Conservation (phyloP, 768 basidiomycete species). For the Lactarius trivialis region DNA sequence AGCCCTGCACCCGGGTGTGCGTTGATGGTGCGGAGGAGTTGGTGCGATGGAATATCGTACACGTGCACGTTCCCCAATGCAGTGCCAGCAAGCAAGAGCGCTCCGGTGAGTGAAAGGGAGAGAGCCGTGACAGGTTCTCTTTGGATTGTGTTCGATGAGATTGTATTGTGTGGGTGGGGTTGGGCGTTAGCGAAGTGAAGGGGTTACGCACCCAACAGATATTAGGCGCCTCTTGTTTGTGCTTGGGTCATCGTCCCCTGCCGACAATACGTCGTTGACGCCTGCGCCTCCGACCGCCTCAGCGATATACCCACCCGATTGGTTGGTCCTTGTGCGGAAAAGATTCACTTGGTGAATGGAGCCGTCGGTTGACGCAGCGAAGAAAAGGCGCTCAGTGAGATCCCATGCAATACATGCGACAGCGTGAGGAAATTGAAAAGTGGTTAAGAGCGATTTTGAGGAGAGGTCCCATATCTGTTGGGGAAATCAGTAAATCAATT, state of each 20-base stretch:
- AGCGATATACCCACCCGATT: slow-evolving; percentile 42
- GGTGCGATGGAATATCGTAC: slow-evolving; percentile 87
- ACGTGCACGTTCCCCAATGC: slow-evolving; percentile 63
- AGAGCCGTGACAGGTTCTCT: slow-evolving; percentile 72
- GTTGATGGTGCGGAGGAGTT: slow-evolving; percentile 75
- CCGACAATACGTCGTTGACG: slow-evolving; percentile 58
- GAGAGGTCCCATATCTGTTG: slow-evolving; percentile 75
- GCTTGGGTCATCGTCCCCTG: slow-evolving; percentile 48
- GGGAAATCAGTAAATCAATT: slow-evolving; percentile 18
- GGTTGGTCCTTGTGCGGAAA: slow-evolving; percentile 55
- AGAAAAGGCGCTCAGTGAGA: slow-evolving; percentile 79
- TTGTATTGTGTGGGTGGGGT: not conserved
- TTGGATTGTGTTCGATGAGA: slow-evolving; percentile 10
- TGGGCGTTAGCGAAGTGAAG: slow-evolving; percentile 1
- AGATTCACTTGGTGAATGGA: slow-evolving; percentile 76
- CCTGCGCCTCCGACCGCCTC: slow-evolving; percentile 77
- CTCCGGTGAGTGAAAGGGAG: slow-evolving; percentile 68
- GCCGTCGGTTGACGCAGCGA: slow-evolving; percentile 73
- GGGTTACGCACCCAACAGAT: slow-evolving; percentile 50
- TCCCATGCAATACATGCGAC: slow-evolving; percentile 72
- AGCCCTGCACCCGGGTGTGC: slow-evolving; percentile 53
- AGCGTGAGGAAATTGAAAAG: slow-evolving; percentile 80
- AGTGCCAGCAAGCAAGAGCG: slow-evolving; percentile 80
- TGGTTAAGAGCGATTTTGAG: slow-evolving; percentile 68
- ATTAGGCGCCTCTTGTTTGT: slow-evolving; percentile 56